Evolutionary conservation across 2,329 filamentous ascomycete species (phyloP).

Genomic region (Alternaria gansuensis): DNA sequence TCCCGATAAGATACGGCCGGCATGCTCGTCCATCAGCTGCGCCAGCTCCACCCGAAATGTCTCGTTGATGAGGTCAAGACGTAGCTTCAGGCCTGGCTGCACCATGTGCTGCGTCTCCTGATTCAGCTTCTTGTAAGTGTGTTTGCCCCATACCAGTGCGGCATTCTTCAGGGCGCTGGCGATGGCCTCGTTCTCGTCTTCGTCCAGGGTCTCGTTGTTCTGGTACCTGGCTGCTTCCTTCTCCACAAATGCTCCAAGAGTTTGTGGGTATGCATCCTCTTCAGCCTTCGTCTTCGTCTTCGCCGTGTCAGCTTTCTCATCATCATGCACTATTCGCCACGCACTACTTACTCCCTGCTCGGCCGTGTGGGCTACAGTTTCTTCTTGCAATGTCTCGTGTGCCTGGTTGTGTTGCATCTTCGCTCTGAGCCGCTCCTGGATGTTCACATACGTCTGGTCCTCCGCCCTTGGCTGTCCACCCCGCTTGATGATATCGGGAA

Average conservation of each 20-base stretch:
- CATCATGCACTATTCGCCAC: background rate
- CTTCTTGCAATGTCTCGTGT: background rate
- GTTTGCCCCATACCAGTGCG: slow-evolving; percentile 27
- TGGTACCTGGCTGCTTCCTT: slow-evolving; percentile 11
- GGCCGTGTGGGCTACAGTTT: background rate
- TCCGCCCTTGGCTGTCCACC: slow-evolving; percentile 13
- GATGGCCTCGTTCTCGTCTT: slow-evolving; percentile 29
- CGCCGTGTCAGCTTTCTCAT: background rate
- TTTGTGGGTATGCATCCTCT: slow-evolving; percentile 1
- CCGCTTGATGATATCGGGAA: slow-evolving; percentile 20
- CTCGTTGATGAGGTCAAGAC: slow-evolving; percentile 24
- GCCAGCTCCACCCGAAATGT: slow-evolving; percentile 19
- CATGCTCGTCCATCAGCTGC: slow-evolving; percentile 13
- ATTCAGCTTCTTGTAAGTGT: slow-evolving; percentile 13
- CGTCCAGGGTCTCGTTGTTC: slow-evolving; percentile 8
- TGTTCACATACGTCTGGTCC: slow-evolving; percentile 10
- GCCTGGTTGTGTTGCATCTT: background rate
- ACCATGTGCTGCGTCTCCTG: slow-evolving; percentile 5
- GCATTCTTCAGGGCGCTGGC: slow-evolving; percentile 16
- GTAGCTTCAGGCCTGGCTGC: slow-evolving; percentile 24
- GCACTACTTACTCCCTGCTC: slow-evolving; percentile 5
- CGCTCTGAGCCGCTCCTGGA: slow-evolving; percentile 4
- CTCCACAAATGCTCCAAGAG: slow-evolving; percentile 20
- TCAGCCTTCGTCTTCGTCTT: background rate
- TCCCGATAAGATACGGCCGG: background rate